Base-by-base conservation (phyloP, 345 rosid genomes). In the Laguncularia racemosa region DNA sequence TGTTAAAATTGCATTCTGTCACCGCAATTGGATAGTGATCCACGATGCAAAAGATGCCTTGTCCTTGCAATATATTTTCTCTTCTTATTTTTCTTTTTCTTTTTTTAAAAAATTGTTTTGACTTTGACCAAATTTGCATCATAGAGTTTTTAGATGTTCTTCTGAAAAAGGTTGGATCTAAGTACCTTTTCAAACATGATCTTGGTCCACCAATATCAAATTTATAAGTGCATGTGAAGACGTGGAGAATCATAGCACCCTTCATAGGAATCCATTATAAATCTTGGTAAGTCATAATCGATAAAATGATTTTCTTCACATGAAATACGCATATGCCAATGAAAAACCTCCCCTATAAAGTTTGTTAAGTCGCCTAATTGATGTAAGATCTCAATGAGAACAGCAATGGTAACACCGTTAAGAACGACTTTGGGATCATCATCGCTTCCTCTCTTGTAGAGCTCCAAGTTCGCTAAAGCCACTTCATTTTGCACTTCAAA, bases 311-410 rank as follows among this genome's bases (percentile, higher is more conserved):
- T 85, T 55, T 78, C 76, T 69, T 78, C 81, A 68, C 61, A 73
- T 26, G 19, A 60, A 66, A 85, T 71, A 59, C 61, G 79, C 55
- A 88, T 84, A 68, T 80, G 90, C 88, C 96, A 88, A 63, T 83
- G 86, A 63, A 71, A 57, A 70, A n/a, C n/a, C n/a, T n/a, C n/a
- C n/a, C 93, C 96, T 88, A 84, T 68, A 68, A 75, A 62, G 28
- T 89, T 91, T 60, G 96, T 88, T 54, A 89, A 93, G 79, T 89
- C 95, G 74, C 96, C 95, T 12, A 85, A 72, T 57, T 89, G 96
- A 21, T 91, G 91, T 77, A 89, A 81, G 87, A 89, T 74, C 74
- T 89, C 96, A 48, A 85, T 78, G 51, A 89, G 84, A 12, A 85
- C 95, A 58, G 91, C 60, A 18, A 84, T 85, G n/a, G 2, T 75